Percentiles rank a stretch among this genome's conserved stretches.
These are phyloP conservation scores for Phytophthora megakarya DNA, from an alignment of 352 stramenopile species.

Conservation along the genomic window DNA sequence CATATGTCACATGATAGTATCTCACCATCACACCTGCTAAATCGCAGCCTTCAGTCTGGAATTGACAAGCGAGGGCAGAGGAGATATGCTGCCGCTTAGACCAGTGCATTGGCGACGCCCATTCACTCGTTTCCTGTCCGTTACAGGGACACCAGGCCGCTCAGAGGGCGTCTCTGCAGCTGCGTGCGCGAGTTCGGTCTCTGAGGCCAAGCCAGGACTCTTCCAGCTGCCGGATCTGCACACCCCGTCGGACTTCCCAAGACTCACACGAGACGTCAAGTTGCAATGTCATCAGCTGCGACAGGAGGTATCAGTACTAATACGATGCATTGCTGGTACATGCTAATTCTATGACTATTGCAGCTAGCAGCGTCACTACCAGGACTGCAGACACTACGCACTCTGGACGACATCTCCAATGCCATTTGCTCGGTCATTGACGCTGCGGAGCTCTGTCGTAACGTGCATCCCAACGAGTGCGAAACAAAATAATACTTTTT, in stretches of 20 bases:
- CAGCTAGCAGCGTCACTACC: slow-evolving; percentile 61
- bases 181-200: slow-evolving; percentile 14
- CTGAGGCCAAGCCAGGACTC: slow-evolving; percentile 47
- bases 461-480: slow-evolving; percentile 89
- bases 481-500: slow-evolving; percentile 1
- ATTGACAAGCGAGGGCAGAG: slow-evolving; percentile 21
- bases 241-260: slow-evolving; percentile 59
- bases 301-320: slow-evolving; percentile 43
- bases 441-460: slow-evolving; percentile 94
- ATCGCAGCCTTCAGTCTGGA: slow-evolving; percentile 21
- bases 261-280: slow-evolving; percentile 65
- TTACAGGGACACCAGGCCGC: slow-evolving; percentile 24
- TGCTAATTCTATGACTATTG: slow-evolving; percentile 8
- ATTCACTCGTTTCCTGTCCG: slow-evolving; percentile 28
- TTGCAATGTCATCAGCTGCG: slow-evolving; percentile 59
- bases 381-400: slow-evolving; percentile 69
- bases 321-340: background rate
- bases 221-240: slow-evolving; percentile 76
- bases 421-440: slow-evolving; percentile 96
- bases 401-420: slow-evolving; percentile 95
- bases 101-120: slow-evolving; percentile 2
- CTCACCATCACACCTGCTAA: slow-evolving; percentile 12
- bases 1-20: slow-evolving; percentile 19
- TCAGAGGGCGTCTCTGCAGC: slow-evolving; percentile 9
- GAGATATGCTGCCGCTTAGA: slow-evolving; percentile 17